These are phyloP conservation scores for Eutrema japonicum DNA, from an alignment of 345 rosid species.

Conservation along the genomic window DNA sequence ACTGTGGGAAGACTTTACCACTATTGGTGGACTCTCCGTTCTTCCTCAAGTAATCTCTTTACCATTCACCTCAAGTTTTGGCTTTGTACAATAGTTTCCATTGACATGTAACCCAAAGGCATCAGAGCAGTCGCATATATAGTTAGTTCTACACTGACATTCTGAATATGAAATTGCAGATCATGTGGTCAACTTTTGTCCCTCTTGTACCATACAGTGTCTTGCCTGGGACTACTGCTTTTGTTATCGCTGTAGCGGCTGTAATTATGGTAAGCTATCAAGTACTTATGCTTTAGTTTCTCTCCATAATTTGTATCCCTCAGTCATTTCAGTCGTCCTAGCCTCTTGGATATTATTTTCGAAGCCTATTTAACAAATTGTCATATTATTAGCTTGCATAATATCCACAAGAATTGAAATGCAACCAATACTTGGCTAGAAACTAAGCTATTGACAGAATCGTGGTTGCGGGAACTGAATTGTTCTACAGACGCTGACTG, in stretches of 20 bases:
- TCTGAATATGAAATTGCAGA: conserved; percentile 49
- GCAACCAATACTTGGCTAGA: background rate
- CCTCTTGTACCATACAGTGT: conserved; percentile 70
- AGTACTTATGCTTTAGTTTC: conserved; percentile 20
- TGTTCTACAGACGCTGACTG: background rate
- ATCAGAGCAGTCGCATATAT: background rate
- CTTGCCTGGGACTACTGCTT: conserved; percentile 70
- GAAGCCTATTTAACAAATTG: background rate
- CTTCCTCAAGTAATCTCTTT: conserved; percentile 73
- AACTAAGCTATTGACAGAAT: conserved; percentile 6
- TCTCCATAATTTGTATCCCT: background rate
- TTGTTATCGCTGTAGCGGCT: conserved; percentile 62
- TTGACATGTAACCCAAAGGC: background rate
- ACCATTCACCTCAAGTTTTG: background rate
- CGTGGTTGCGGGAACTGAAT: background rate
- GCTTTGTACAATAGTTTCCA: background rate
- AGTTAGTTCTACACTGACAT: conserved; percentile 2
- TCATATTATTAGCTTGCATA: conserved; percentile 13
- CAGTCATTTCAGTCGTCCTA: background rate
- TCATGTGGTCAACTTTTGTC: conserved; percentile 95
- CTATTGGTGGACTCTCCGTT: conserved; percentile 72
- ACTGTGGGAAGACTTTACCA: conserved; percentile 84
- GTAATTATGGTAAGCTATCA: conserved; percentile 70
- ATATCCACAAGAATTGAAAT: background rate
- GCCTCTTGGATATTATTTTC: background rate